These are phyloP conservation scores for Geotrichum cucujoidarum DNA, from an alignment of 1,139 yeast species.

Conservation along the genomic window DNA sequence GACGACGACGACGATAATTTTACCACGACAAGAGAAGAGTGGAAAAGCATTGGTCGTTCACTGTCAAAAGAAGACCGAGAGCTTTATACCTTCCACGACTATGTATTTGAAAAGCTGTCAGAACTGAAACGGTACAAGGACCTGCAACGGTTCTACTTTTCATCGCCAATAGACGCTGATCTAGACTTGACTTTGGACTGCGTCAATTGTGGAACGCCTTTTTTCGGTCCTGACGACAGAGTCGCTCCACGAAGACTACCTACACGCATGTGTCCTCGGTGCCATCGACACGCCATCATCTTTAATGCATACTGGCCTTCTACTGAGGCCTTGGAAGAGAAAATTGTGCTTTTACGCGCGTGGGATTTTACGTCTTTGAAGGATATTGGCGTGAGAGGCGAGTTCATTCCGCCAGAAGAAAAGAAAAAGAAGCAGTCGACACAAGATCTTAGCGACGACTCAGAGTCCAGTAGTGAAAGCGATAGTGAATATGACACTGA, in stretches of 20 bases:
- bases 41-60: conserved; percentile 10
- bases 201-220: conserved; percentile 28
- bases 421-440: conserved; percentile 6
- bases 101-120: conserved; percentile 14
- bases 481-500: background rate
- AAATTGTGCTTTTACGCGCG: conserved; percentile 22
- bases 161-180: conserved; percentile 24
- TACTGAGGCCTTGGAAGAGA: conserved; percentile 16
- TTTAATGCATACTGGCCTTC: conserved; percentile 34
- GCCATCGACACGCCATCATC: conserved; percentile 32
- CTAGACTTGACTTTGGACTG: conserved; percentile 23
- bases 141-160: conserved; percentile 22
- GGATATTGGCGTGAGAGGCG: conserved; percentile 18
- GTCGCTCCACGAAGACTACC: conserved; percentile 18
- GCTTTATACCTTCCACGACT: conserved; percentile 15
- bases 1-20: conserved; percentile 18
- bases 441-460: background rate
- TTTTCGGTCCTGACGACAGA: conserved; percentile 22
- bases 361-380: conserved; percentile 19
- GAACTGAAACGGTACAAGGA: conserved; percentile 13
- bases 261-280: conserved; percentile 30
- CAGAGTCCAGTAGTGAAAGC: background rate
- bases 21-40: conserved; percentile 13
- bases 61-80: conserved; percentile 10
- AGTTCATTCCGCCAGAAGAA: conserved; percentile 14